These are phyloP conservation scores for Capsella bursapastoris DNA, from an alignment of 345 rosid species.

Conservation along the genomic window DNA sequence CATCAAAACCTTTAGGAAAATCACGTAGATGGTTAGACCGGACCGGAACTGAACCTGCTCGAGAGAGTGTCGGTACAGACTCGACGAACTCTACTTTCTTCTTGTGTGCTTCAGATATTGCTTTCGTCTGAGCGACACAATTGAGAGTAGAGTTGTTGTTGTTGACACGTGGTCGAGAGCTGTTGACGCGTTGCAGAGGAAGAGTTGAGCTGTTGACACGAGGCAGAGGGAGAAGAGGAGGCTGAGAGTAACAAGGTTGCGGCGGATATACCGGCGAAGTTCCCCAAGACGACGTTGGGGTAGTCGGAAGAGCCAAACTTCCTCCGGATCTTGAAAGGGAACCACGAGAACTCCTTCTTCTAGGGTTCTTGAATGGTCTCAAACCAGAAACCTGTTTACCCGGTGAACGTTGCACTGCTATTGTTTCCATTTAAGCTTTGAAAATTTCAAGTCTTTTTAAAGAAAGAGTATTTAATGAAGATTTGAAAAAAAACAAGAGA, in stretches of 20 bases:
- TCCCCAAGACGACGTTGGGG: constrained; percentile 35
- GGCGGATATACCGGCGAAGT: constrained; percentile 42
- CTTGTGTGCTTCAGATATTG: constrained; percentile 16
- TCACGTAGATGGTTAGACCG: constrained; percentile 47
- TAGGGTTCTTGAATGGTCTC: constrained; percentile 53
- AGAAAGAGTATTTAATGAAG: constrained; percentile 11
- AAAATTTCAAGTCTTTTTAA: not conserved
- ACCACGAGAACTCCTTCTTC: constrained; percentile 44
- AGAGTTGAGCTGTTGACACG: constrained; percentile 47
- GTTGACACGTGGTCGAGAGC: constrained; percentile 42
- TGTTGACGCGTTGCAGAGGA: constrained; percentile 45
- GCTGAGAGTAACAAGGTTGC: constrained; percentile 47
- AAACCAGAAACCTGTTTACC: constrained; percentile 48
- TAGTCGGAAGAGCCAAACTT: constrained; percentile 46
- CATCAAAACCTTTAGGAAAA: constrained; percentile 52
- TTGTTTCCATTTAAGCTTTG: constrained; percentile 48
- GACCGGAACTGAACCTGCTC: constrained; percentile 44
- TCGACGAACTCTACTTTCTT: constrained; percentile 16
- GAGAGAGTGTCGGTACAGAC: constrained; percentile 25
- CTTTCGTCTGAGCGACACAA: constrained; percentile 1
- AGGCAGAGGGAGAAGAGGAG: constrained; percentile 79
- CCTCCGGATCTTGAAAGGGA: constrained; percentile 49
- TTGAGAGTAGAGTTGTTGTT: constrained; percentile 32
- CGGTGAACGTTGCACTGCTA: constrained; percentile 46
- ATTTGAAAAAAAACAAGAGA: not conserved